Percentiles rank a stretch among this genome's conserved stretches.
Conservation (phyloP, 2,329 filamentous ascomycete species). For the Pseudogymnoascus sp. region DNA sequence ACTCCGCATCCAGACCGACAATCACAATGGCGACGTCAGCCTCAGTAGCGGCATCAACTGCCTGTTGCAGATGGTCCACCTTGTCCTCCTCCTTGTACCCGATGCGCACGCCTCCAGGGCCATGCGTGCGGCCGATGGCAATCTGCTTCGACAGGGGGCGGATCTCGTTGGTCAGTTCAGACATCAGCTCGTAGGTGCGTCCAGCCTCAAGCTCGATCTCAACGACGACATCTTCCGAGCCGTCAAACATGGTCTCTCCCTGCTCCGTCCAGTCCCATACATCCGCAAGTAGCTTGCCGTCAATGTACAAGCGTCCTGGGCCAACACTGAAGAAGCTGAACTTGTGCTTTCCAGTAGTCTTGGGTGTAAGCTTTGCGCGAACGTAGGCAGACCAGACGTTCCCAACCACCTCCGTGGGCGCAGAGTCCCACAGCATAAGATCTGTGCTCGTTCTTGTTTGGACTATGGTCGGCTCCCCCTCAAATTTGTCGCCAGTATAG, state of each 20-base stretch:
- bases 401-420: conserved; percentile 51
- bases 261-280: conserved; percentile 64
- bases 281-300: conserved; percentile 54
- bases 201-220: conserved; percentile 53
- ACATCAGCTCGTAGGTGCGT: conserved; percentile 52
- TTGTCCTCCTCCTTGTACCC: conserved; percentile 63
- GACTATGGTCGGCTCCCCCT: conserved; percentile 48
- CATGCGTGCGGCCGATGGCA: conserved; percentile 50
- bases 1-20: conserved; percentile 64
- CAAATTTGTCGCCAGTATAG: conserved; percentile 56
- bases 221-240: conserved; percentile 57
- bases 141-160: conserved; percentile 54
- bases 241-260: conserved; percentile 65
- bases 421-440: conserved; percentile 64
- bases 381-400: conserved; percentile 55
- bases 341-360: conserved; percentile 53
- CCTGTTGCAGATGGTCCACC: conserved; percentile 54
- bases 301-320: conserved; percentile 52
- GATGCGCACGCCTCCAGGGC: conserved; percentile 64
- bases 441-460: conserved; percentile 58
- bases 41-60: conserved; percentile 52
- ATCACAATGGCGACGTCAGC: conserved; percentile 63
- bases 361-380: conserved; percentile 50
- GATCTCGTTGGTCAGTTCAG: conserved; percentile 61
- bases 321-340: conserved; percentile 63